Evolutionary conservation across 192 early-diverging fungal species (phyloP).

Genomic region (Martensiomyces pterosporus): DNA sequence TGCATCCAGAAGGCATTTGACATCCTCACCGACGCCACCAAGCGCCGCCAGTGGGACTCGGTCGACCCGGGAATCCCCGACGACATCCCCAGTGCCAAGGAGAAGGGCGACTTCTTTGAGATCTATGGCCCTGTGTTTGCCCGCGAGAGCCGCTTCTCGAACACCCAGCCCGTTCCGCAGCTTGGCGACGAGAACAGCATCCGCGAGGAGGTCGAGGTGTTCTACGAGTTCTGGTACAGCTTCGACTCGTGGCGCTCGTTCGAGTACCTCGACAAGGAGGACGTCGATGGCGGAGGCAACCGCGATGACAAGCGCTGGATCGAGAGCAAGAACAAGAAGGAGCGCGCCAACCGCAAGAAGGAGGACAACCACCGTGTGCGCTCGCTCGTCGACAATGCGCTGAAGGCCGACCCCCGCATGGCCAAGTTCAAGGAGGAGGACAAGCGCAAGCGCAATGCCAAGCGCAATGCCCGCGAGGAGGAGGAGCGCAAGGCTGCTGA

Average conservation of each 20-base stretch:
- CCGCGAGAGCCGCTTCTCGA: slow-evolving; percentile 91
- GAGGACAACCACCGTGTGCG: slow-evolving; percentile 90
- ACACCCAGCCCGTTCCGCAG: slow-evolving; percentile 74
- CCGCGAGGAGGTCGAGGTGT: slow-evolving; percentile 69
- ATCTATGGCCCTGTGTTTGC: slow-evolving; percentile 73
- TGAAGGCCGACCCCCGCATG: slow-evolving; percentile 88
- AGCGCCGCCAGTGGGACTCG: slow-evolving; percentile 94
- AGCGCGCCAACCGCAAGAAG: slow-evolving; percentile 91
- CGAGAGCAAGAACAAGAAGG: slow-evolving; percentile 93
- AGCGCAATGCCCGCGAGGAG: slow-evolving; percentile 81
- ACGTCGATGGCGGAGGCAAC: slow-evolving; percentile 79
- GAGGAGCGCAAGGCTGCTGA: slow-evolving; percentile 51
- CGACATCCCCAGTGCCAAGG: slow-evolving; percentile 66
- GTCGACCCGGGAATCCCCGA: slow-evolving; percentile 83
- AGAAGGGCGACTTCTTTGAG: slow-evolving; percentile 81
- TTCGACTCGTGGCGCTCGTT: slow-evolving; percentile 98
- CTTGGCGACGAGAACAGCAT: slow-evolving; percentile 66
- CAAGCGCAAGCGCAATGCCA: slow-evolving; percentile 84
- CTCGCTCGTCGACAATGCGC: slow-evolving; percentile 79
- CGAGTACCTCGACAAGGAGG: slow-evolving; percentile 98
- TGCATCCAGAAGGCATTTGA: slow-evolving; percentile 96
- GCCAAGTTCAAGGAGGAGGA: slow-evolving; percentile 84
- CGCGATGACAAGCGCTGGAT: slow-evolving; percentile 96
- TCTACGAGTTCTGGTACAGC: slow-evolving; percentile 80
- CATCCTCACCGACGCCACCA: slow-evolving; percentile 81